A percentile compares a stretch with the other conserved stretches of the same genome.
phyloP scores from a whole-genome alignment of 169 alveolate genomes.

The Plasmodium cynomolgi region DNA sequence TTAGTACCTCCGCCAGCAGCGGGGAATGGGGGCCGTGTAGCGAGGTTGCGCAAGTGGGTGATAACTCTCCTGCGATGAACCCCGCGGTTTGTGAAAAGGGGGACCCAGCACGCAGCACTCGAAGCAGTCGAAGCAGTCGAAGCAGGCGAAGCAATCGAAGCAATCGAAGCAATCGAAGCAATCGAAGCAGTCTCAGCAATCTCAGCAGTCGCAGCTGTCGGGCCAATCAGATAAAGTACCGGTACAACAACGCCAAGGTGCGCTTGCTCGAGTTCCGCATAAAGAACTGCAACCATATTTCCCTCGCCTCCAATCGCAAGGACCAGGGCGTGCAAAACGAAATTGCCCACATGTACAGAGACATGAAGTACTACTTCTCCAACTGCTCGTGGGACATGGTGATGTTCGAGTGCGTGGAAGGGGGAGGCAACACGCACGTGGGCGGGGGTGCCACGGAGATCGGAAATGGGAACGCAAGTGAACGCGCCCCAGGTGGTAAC shows the following conservation, averaged over 20 bases:
- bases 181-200: neutral
- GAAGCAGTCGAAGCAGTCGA: neutral
- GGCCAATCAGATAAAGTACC: conserved; percentile 18
- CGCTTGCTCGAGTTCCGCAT: conserved; percentile 42
- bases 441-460: too few species aligned
- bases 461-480: neutral
- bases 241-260: conserved; percentile 30
- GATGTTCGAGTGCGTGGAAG: conserved; percentile 48
- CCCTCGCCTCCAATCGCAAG: conserved; percentile 50
- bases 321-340: conserved; percentile 33
- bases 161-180: neutral
- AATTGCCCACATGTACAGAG: conserved; percentile 66
- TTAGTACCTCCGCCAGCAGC: neutral
- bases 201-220: neutral
- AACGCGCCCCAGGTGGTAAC: neutral
- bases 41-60: neutral
- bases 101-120: neutral
- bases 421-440: neutral
- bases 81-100: neutral
- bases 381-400: conserved; percentile 72
- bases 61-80: neutral
- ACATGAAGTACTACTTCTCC: conserved; percentile 31
- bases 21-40: neutral
- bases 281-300: conserved; percentile 65
- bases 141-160: neutral